Percentiles rank a stretch among this genome's conserved stretches.
Evolutionary conservation across 345 rosid genomes (phyloP).

Genomic region (Euphorbia pulcherrima): DNA sequence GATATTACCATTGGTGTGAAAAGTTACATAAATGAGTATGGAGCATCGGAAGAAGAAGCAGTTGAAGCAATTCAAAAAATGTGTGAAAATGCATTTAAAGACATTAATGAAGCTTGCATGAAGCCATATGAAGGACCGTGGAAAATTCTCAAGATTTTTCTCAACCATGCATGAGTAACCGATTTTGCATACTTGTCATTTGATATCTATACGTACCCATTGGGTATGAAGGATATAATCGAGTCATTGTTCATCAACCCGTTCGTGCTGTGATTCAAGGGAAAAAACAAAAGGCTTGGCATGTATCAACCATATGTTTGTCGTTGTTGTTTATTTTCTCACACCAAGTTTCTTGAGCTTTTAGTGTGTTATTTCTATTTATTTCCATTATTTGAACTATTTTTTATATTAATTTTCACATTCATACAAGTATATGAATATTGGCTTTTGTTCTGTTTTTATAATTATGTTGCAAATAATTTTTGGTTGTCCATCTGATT

Average conservation of each 20-base stretch:
- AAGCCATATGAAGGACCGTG: not conserved
- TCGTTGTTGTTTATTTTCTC: no score
- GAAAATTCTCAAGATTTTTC: not conserved
- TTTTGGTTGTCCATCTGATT: no score
- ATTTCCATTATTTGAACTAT: no score
- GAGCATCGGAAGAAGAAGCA: constrained; percentile 5
- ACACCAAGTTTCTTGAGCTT: no score
- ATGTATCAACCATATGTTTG: no score
- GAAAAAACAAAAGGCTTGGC: no score
- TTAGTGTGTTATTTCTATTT: no score
- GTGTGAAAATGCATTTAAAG: constrained; percentile 11
- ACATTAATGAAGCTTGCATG: constrained; percentile 14
- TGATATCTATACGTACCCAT: constrained; percentile 7
- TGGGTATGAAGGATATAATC: not conserved
- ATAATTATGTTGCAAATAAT: no score
- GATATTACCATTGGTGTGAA: not conserved
- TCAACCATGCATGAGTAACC: not conserved
- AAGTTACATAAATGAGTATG: constrained; percentile 14
- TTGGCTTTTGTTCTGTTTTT: no score
- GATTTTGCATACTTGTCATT: not conserved
- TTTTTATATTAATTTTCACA: no score
- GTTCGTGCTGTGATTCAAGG: no score
- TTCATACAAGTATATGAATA: no score
- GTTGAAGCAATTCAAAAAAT: not conserved
- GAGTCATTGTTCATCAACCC: constrained; percentile 2